Conservation (phyloP, 495 filamentous ascomycete species). For the Sordaria brevicollis region DNA sequence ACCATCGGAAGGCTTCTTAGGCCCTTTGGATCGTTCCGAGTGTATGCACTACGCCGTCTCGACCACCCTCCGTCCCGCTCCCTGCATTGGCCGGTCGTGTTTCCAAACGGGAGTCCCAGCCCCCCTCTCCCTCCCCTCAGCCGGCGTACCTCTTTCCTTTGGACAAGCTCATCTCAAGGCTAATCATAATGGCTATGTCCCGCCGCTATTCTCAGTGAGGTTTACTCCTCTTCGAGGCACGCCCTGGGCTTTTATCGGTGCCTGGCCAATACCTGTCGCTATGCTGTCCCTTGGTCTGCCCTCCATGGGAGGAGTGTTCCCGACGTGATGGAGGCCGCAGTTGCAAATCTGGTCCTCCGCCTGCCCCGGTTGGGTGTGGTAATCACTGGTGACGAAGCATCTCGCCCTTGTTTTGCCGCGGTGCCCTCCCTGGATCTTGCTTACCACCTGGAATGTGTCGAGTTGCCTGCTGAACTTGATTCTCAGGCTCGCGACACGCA, state of each 20-base stretch:
- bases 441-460: slow-evolving; percentile 17
- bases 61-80: not conserved
- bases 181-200: not conserved
- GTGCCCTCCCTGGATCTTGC: slow-evolving; percentile 17
- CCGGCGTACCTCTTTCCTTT: not conserved
- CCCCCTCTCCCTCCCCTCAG: not conserved
- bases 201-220: slow-evolving; percentile 9
- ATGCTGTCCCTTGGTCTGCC: slow-evolving; percentile 7
- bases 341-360: slow-evolving; percentile 21
- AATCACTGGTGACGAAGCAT: slow-evolving; percentile 16
- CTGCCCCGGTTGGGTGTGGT: slow-evolving; percentile 22
- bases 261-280: slow-evolving; percentile 25
- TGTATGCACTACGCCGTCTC: not conserved
- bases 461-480: not conserved
- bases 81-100: not conserved
- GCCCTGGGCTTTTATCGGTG: slow-evolving; percentile 22
- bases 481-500: slow-evolving; percentile 5
- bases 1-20: not conserved
- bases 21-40: not conserved
- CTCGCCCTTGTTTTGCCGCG: slow-evolving; percentile 19
- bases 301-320: not conserved
- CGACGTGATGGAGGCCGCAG: slow-evolving; percentile 12
- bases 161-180: not conserved
- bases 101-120: not conserved
- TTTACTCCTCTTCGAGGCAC: slow-evolving; percentile 19